phyloP scores from a whole-genome alignment of 768 basidiomycete species.

The Boletus vinaceobasis region DNA sequence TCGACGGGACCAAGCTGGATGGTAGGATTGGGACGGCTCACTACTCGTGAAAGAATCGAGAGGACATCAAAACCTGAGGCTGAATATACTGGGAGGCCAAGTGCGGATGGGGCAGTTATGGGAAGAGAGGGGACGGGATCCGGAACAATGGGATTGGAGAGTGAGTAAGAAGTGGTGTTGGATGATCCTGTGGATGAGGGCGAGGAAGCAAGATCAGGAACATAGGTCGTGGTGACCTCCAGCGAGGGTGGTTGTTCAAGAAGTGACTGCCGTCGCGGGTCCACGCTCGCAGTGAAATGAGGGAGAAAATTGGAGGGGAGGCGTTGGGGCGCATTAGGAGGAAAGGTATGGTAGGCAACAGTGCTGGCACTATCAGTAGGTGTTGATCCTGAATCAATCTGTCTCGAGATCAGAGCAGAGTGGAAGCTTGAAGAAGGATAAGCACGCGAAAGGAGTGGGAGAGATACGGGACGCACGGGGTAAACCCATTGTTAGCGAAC shows the following conservation, averaged over 20 bases:
- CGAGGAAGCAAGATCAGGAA: slow-evolving; percentile 5
- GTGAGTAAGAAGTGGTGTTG: slow-evolving; percentile 1
- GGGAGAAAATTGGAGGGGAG: not conserved
- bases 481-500: slow-evolving; percentile 48
- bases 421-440: slow-evolving; percentile 23
- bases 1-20: slow-evolving; percentile 89
- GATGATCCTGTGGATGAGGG: slow-evolving; percentile 2
- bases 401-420: slow-evolving; percentile 16
- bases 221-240: slow-evolving; percentile 1
- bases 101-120: slow-evolving; percentile 30
- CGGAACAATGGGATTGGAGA: not conserved
- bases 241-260: slow-evolving; percentile 3
- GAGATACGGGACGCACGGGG: slow-evolving; percentile 18
- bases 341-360: not conserved
- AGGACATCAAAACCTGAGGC: slow-evolving; percentile 89
- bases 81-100: slow-evolving; percentile 71
- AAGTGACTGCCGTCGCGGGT: slow-evolving; percentile 5
- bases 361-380: not conserved
- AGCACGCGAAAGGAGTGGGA: slow-evolving; percentile 2
- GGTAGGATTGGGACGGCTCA: slow-evolving; percentile 65
- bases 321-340: not conserved
- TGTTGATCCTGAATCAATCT: not conserved
- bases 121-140: not conserved
- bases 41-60: slow-evolving; percentile 75
- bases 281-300: not conserved